Conservation (phyloP, 129 eudicot genomes). For the Tagetes erecta region DNA sequence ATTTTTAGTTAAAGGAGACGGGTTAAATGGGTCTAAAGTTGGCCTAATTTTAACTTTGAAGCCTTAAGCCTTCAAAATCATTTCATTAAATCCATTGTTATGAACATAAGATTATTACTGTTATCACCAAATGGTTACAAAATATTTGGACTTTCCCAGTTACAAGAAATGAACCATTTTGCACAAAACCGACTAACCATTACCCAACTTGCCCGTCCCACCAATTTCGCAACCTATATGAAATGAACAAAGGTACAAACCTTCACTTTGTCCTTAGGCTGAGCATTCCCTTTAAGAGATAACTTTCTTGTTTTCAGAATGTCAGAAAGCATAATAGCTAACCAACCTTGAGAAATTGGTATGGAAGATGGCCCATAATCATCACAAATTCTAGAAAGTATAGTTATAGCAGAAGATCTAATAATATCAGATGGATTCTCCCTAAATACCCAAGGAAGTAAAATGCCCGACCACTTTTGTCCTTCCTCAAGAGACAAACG, state of each 20-base stretch:
- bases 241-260: constrained; percentile 42
- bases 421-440: constrained; percentile 57
- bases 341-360: constrained; percentile 96
- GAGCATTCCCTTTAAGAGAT: constrained; percentile 61
- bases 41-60: not conserved
- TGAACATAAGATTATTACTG: not conserved
- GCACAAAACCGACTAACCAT: not conserved
- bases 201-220: not conserved
- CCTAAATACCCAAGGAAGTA: constrained; percentile 77
- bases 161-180: not conserved
- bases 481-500: constrained; percentile 87
- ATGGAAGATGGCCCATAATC: constrained; percentile 86
- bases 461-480: constrained; percentile 76
- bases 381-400: constrained; percentile 76
- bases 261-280: constrained; percentile 82
- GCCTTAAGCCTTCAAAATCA: not conserved
- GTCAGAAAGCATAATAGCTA: constrained; percentile 76
- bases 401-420: constrained; percentile 66
- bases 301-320: constrained; percentile 58
- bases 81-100: not conserved
- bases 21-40: not conserved
- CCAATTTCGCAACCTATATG: not conserved
- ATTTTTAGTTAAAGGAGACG: not conserved
- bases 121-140: not conserved
- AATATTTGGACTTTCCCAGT: not conserved